Evolutionary conservation across 169 alveolate genomes (phyloP), one percentile per base, ranked within the genome.

Genomic region (Plasmodium inui): DNA sequence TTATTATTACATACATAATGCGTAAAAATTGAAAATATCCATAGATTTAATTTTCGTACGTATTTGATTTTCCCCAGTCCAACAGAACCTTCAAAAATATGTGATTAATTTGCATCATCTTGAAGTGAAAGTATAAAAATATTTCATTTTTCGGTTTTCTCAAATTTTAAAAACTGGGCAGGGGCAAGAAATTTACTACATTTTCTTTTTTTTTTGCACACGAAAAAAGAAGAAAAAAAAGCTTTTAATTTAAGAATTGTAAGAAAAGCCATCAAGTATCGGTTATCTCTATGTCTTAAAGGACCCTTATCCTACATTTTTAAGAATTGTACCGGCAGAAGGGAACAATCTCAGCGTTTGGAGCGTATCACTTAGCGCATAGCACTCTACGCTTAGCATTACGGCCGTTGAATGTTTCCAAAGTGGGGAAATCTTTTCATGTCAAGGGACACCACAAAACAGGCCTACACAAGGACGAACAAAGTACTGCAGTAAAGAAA

Each of bases 161-260:
- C 79, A 82, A 82, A 82, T 82, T 82, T 82, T 19, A 32, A 32
- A 19, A 41, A 30, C 28, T 8, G 73, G 34, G 46, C 39, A 80
- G n/a, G 22, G 57, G 34, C 37, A 80, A 41, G n/a, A 67, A 67
- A 67, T 67, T 67, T 19, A 9, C 37, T 67, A 67, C 37, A 67
- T 67, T 67, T 61, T 61, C 22, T 67, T 67, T 55, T 67, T 50
- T 50, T 41, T 8, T 57, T 41, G 44, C 86, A 50, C 53, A 22
- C 30, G n/a, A 8, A 80, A 82, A 82, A 28, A 57, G 32, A 26
- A 82, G 32, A 55, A 82, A 82, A 55, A 41, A 28, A 17, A 57
- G 70, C 90, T 53, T 82, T 50, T 82, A 53, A 82, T 82, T n/a
- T 55, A 30, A 82, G 46, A 82, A 30, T 28, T 57, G 67, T 82